Evolutionary conservation across 73 alveolate genomes (phyloP), one percentile per base, ranked within the genome.

Genomic region (Symbiodinium natans): DNA sequence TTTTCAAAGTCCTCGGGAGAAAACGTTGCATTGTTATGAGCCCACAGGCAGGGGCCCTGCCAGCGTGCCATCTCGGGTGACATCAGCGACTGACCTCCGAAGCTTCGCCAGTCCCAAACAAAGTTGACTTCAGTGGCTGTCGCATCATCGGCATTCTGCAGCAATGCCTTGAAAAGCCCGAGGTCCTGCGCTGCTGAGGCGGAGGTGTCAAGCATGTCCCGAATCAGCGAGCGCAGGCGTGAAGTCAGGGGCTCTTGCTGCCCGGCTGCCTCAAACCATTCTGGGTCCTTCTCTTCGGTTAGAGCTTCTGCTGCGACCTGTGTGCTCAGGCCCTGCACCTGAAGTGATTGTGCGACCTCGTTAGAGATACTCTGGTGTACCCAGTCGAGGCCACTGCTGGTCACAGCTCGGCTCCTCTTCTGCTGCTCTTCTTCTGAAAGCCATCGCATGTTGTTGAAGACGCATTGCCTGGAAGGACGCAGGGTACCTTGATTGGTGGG

Each of bases 21-120:
- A 68, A 90, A 90, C 29, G 73, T 68, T 19, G 97, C 97, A 40
- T 90, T 71, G 97, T 90, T 90, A 89, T 90, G 97, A 6, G 97
- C 97, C 97, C 97, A 90, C 29, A 90, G 77, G 97, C 97, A 90
- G 39, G 97, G 97, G 25, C 97, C 97, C 80, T 90, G 97, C 97
- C 97, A 90, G 5, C 97, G 87, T 23, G 77, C 97, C 97, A 90
- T 90, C 88, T 90, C 97, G 0, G 97, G 97, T 17, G 97, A 90
- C 97, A 90, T 68, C 21, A 90, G 80, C 25, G 97, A 90, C 48
- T 90, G 97, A 39, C 88, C 75, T 2, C 97, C 97, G n/a, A 90
- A 90, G 89, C 89, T 71, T 17, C 97, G 97, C 97, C 97, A 90
- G 88, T 90, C 97, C 97, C 97, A 90, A 0, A 73, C 97, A 31